These are phyloP conservation scores for Salix viminalis DNA, from an alignment of 345 rosid genomes.

Conservation along the genomic window DNA sequence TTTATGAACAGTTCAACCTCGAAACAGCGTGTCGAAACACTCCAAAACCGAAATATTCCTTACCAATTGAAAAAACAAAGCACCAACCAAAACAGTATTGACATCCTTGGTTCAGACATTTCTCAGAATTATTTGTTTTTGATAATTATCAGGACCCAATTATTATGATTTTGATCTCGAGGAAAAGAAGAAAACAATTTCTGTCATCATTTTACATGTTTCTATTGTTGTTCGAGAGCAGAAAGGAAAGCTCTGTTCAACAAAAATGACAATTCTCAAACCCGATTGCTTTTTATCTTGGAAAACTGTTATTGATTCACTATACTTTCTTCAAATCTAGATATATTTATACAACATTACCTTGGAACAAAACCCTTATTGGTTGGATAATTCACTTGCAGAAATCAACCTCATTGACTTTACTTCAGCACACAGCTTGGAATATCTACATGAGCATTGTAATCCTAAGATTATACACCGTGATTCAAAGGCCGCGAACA, in stretches of 20 bases:
- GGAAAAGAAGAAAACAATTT: background rate
- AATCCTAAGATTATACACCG: conserved; percentile 89
- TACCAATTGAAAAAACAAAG: too few species aligned
- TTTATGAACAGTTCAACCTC: too few species aligned
- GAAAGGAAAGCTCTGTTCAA: background rate
- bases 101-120: background rate
- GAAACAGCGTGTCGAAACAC: too few species aligned
- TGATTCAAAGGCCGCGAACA: conserved; percentile 85
- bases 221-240: background rate
- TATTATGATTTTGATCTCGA: background rate
- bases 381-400: background rate
- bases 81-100: too few species aligned
- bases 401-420: conserved; percentile 46
- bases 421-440: conserved; percentile 81
- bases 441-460: conserved; percentile 81
- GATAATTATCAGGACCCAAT: background rate
- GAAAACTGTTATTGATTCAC: background rate
- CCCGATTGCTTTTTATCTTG: background rate
- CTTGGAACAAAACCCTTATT: background rate
- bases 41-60: too few species aligned
- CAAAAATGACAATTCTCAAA: background rate
- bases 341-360: background rate
- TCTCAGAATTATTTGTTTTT: background rate
- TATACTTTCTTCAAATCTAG: background rate
- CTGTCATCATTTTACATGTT: background rate